Base-by-base conservation (phyloP, 1,284 basidiomycete genomes). In the Apiotrichum siamense region DNA sequence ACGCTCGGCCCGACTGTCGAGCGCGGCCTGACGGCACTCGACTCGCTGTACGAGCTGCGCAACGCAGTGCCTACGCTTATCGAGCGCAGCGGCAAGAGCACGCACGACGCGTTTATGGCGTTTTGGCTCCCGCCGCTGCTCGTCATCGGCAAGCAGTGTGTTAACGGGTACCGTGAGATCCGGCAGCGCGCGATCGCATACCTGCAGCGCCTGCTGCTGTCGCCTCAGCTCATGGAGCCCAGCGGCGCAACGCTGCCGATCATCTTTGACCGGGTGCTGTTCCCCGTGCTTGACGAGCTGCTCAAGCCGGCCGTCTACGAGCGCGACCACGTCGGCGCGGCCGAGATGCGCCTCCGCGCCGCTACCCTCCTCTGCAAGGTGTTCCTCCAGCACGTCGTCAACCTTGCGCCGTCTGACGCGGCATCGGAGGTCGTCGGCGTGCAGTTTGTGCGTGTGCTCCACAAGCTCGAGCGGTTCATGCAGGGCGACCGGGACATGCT, bases 281-380 rank as follows among this genome's bases (percentile, higher is more conserved):
- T 97, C 76, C 94, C 93, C 3, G 80, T 97, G 25, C 75, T 97
- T 29, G 92, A 97, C 58, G 91, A 96, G 60, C 78, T 98, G 23
- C 77, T 97, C 55, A 90, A 88, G 67, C 85, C 89, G 4, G 85
- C 91, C 57, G 82, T 87, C 9, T 83, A 85, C 64, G 77, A 82
- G 52, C 79, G 85, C 31, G 92, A 97, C 68, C 85, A 88, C 0
- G 80, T 82, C 53, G 90, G 88, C 26, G 88, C 97, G 80, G 81
- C 85, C 7, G 93, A 97, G 76, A 93, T 89, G 20, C 82, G 93
- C 10, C 73, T 96, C 36, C 81, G 89, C 36, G 89, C 88, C 2
- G 88, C 86, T 13, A 87, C 87, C 17, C 75, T 98, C 44, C 77
- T 97, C 24, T 96, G 90, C 80, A 97, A 97, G 74, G 84, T 85